Conservation (phyloP, 805 yeast genomes). For the Cyberlindnera maclurae region DNA sequence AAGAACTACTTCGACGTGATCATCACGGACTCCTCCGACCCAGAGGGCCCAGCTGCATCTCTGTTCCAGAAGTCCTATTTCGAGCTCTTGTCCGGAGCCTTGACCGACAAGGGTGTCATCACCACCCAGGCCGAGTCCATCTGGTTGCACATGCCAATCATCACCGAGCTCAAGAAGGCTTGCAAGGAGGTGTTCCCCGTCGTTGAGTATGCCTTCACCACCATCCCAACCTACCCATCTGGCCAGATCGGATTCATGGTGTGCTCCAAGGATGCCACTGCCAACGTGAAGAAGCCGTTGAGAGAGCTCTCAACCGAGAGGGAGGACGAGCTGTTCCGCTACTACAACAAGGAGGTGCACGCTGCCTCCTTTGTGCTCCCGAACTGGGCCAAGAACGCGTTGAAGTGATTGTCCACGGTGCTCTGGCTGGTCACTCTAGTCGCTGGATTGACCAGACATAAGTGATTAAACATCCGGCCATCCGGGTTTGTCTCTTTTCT, state of each 20-base stretch:
- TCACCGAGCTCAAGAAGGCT: slow-evolving; percentile 73
- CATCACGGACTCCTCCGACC: slow-evolving; percentile 95
- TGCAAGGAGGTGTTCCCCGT: slow-evolving; percentile 84
- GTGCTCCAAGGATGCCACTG: slow-evolving; percentile 67
- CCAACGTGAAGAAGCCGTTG: slow-evolving; percentile 61
- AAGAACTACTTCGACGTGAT: slow-evolving; percentile 88
- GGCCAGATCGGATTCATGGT: slow-evolving; percentile 99
- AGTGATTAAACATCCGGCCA: no score
- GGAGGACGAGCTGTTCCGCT: slow-evolving; percentile 61
- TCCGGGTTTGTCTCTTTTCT: no score
- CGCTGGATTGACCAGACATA: no score
- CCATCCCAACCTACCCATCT: slow-evolving; percentile 95
- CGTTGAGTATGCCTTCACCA: slow-evolving; percentile 84
- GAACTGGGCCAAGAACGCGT: slow-evolving; percentile 63
- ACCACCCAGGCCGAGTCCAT: slow-evolving; percentile 92
- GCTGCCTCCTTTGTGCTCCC: slow-evolving; percentile 88
- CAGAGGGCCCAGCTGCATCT: slow-evolving; percentile 96
- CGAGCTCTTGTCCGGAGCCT: slow-evolving; percentile 74
- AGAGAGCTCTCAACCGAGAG: slow-evolving; percentile 56
- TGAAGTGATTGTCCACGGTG: slow-evolving; percentile 2
- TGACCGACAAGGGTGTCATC: slow-evolving; percentile 88
- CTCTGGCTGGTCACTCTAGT: no score
- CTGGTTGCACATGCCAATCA: slow-evolving; percentile 85
- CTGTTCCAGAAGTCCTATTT: slow-evolving; percentile 92
- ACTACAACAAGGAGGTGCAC: slow-evolving; percentile 82